Conservation (phyloP, 306 rosid species). For the Urtica urens region DNA sequence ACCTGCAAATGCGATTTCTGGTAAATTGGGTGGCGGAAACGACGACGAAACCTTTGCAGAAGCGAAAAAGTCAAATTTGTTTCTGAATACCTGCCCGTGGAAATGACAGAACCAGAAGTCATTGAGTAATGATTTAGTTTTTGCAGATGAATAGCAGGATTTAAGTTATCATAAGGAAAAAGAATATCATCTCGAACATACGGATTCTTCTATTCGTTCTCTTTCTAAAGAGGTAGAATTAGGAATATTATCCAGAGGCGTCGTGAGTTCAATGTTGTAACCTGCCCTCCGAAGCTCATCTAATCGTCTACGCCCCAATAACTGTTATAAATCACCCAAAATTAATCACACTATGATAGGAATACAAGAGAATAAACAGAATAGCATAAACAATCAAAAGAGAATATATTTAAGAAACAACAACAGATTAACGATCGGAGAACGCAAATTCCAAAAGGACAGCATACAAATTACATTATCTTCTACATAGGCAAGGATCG, state of each 20-base stretch:
- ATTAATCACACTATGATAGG: slow-evolving; percentile 10
- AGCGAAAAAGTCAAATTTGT: slow-evolving; percentile 76
- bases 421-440: background rate
- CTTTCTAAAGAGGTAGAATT: slow-evolving; percentile 54
- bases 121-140: no score
- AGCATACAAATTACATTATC: slow-evolving; percentile 74
- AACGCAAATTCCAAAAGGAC: slow-evolving; percentile 21
- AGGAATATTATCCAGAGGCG: slow-evolving; percentile 82
- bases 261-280: slow-evolving; percentile 76
- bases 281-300: slow-evolving; percentile 83
- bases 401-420: background rate
- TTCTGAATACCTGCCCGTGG: slow-evolving; percentile 61
- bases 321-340: slow-evolving; percentile 28
- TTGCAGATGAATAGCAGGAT: background rate
- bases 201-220: slow-evolving; percentile 74
- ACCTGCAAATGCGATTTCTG: slow-evolving; percentile 99
- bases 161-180: slow-evolving; percentile 1
- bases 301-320: slow-evolving; percentile 73
- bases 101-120: slow-evolving; percentile 8
- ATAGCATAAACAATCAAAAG: background rate
- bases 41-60: slow-evolving; percentile 90
- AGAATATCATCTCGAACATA: slow-evolving; percentile 19
- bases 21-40: slow-evolving; percentile 77
- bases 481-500: slow-evolving; percentile 74
- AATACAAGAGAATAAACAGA: no score